Conservation (phyloP, 345 rosid species). For the Eucalyptus tenuipes region DNA sequence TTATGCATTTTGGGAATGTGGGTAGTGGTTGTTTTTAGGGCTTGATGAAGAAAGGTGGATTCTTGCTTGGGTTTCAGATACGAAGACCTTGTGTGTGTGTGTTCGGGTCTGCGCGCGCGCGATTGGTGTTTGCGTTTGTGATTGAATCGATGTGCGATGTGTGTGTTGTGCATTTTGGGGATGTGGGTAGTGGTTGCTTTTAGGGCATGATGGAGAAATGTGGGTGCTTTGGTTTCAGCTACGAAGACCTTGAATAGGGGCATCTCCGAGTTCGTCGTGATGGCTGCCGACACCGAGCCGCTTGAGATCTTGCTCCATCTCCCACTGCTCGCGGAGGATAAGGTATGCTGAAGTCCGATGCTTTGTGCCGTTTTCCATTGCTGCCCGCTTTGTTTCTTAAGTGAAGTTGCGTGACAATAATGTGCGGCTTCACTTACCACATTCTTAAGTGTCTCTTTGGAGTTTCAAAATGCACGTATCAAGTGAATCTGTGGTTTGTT, state of each 20-base stretch:
- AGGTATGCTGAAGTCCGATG: constrained; percentile 33
- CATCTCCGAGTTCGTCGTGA: constrained; percentile 79
- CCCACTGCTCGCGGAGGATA: constrained; percentile 90
- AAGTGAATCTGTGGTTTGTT: neutral
- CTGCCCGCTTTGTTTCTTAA: constrained; percentile 60
- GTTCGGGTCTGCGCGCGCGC: fast-evolving
- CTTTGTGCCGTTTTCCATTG: constrained; percentile 15
- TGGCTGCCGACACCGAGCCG: constrained; percentile 88
- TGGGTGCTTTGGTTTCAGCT: constrained; percentile 27
- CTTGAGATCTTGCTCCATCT: constrained; percentile 95
- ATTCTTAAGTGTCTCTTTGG: neutral
- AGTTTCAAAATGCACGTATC: neutral
- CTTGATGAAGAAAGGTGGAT: neutral
- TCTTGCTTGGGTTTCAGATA: constrained; percentile 37
- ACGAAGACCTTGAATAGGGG: constrained; percentile 94
- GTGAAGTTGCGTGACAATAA: neutral
- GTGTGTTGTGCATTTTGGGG: neutral
- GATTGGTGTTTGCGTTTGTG: neutral
- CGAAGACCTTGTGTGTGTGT: constrained; percentile 45
- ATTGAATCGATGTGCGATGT: neutral
- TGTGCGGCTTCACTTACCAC: neutral
- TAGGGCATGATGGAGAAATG: neutral
- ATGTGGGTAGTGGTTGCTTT: neutral
- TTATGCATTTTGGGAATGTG: neutral
- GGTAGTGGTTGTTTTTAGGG: neutral